Conservation (phyloP, 2,329 filamentous ascomycete species). For the Alternaria hordeiaustralica region DNA sequence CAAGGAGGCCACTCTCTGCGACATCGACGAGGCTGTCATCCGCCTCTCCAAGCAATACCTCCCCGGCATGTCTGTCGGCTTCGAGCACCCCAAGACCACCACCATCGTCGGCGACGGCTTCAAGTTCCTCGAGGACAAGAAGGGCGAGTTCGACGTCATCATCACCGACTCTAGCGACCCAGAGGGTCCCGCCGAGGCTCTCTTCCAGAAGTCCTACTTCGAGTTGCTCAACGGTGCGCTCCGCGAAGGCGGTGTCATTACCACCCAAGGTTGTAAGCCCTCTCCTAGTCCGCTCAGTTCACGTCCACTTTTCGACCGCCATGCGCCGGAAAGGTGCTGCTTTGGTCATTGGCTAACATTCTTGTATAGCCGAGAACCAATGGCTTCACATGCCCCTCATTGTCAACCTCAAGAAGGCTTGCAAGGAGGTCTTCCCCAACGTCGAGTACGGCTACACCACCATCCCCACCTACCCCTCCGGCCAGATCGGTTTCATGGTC, state of each 20-base stretch:
- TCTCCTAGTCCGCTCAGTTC: conserved; percentile 53
- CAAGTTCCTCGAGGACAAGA: conserved; percentile 96
- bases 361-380: conserved; percentile 86
- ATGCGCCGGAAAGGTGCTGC: conserved; percentile 25
- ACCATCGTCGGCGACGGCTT: conserved; percentile 96
- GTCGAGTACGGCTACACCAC: conserved; percentile 99
- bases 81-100: conserved; percentile 91
- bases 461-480: conserved; percentile 97
- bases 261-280: conserved; percentile 99
- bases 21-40: conserved; percentile 99
- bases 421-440: conserved; percentile 95
- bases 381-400: conserved; percentile 98
- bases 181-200: conserved; percentile 91
- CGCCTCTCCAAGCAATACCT: conserved; percentile 98
- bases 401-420: conserved; percentile 92
- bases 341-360: conserved; percentile 32
- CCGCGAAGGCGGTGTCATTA: conserved; percentile 95
- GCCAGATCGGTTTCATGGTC: conserved; percentile 99
- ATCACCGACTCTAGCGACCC: conserved; percentile 99
- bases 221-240: conserved; percentile 89
- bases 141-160: conserved; percentile 98
- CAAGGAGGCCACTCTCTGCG: conserved; percentile 94
- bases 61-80: conserved; percentile 89
- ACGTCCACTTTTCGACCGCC: conserved; percentile 18
- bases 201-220: conserved; percentile 99